phyloP scores from a whole-genome alignment of 2,329 filamentous ascomycete genomes.

The Fusarium sp. region DNA sequence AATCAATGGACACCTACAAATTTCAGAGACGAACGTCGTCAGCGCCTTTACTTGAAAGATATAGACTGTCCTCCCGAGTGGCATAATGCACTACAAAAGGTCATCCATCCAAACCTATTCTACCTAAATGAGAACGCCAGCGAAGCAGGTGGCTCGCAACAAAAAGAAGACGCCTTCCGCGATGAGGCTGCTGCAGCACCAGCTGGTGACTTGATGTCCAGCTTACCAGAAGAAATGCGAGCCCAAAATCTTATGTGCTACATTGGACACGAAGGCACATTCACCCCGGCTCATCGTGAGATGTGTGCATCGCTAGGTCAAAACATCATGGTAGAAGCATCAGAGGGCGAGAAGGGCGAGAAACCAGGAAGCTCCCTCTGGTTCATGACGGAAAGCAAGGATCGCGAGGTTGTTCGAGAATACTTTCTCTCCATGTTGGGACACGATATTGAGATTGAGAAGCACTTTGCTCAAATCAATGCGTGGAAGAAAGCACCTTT shows the following conservation, averaged over 20 bases:
- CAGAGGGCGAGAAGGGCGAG: slow-evolving; percentile 75
- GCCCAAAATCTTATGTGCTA: slow-evolving; percentile 99
- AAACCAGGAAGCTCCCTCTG: slow-evolving; percentile 90
- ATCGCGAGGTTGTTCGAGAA: slow-evolving; percentile 88
- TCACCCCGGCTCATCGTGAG: slow-evolving; percentile 92
- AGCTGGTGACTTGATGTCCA: slow-evolving; percentile 94
- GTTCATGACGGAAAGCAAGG: slow-evolving; percentile 98
- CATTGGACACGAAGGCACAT: slow-evolving; percentile 96
- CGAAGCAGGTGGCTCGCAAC: slow-evolving; percentile 47
- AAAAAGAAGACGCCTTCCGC: slow-evolving; percentile 52
- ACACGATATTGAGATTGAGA: slow-evolving; percentile 96
- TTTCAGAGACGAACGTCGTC: slow-evolving; percentile 80
- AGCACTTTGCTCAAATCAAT: slow-evolving; percentile 94
- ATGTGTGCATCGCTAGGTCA: slow-evolving; percentile 98
- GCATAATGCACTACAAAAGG: slow-evolving; percentile 79
- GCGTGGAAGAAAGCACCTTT: slow-evolving; percentile 97
- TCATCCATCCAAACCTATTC: slow-evolving; percentile 84
- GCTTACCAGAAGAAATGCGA: slow-evolving; percentile 84
- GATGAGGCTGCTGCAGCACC: slow-evolving; percentile 69
- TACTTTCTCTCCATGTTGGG: slow-evolving; percentile 94
- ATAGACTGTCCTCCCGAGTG: slow-evolving; percentile 93
- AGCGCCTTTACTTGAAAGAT: slow-evolving; percentile 94
- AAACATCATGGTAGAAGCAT: slow-evolving; percentile 98
- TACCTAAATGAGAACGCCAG: slow-evolving; percentile 86
- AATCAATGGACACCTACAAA: slow-evolving; percentile 81